These are phyloP conservation scores for Leccinum barrowsii DNA, from an alignment of 768 basidiomycete genomes.

Conservation along the genomic window DNA sequence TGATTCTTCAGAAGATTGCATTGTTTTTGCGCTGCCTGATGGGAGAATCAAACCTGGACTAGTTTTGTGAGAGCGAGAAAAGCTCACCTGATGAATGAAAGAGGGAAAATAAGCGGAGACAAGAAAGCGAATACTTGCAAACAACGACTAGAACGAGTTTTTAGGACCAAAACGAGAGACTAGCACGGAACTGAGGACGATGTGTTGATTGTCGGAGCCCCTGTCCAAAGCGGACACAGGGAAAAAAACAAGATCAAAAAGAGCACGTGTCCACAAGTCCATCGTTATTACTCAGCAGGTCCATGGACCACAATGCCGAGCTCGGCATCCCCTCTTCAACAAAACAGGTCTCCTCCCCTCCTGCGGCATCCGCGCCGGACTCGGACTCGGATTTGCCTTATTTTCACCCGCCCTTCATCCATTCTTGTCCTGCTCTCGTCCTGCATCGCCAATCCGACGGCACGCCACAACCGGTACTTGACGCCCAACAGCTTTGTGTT, in stretches of 20 bases:
- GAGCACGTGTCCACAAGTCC: constrained; percentile 28
- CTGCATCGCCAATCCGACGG: constrained; percentile 6
- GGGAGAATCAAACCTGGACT: constrained; percentile 23
- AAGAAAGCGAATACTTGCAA: constrained; percentile 2
- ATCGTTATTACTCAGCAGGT: constrained; percentile 22
- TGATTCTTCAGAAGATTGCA: constrained; percentile 23
- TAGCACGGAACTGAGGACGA: constrained; percentile 16
- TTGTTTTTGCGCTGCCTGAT: constrained; percentile 32
- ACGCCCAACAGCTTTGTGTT: not conserved
- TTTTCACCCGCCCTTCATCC: not conserved
- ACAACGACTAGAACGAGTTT: constrained; percentile 16
- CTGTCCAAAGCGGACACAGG: constrained; percentile 35
- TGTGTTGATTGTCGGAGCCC: constrained; percentile 37
- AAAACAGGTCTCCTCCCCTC: not conserved
- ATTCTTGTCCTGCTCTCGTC: constrained; percentile 18
- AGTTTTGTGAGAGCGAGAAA: not conserved
- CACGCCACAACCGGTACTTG: constrained; percentile 1
- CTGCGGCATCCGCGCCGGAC: constrained; percentile 6
- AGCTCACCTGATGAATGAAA: constrained; percentile 14
- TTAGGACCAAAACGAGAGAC: constrained; percentile 11
- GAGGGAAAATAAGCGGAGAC: not conserved
- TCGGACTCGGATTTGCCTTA: not conserved
- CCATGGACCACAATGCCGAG: constrained; percentile 23
- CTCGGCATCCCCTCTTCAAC: constrained; percentile 2
- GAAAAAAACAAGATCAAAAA: constrained; percentile 35